Percentiles rank a stretch among this genome's conserved stretches.
These are phyloP conservation scores for Bathelium albidoporum DNA, from an alignment of 495 filamentous ascomycete species.

Conservation along the genomic window DNA sequence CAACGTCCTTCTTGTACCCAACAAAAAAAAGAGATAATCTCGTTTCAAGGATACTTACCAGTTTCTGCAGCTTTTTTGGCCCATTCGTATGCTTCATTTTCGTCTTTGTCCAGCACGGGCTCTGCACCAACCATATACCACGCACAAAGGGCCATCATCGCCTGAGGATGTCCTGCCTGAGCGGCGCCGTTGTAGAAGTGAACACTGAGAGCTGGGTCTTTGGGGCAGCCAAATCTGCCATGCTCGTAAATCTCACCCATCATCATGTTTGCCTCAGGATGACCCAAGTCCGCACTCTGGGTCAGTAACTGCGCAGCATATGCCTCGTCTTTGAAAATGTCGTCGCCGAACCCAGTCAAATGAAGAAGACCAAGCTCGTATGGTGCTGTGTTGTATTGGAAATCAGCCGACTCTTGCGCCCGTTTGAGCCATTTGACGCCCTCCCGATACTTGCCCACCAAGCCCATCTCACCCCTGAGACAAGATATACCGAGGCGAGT, in stretches of 20 bases:
- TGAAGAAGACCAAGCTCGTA: constrained; percentile 85
- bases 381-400: constrained; percentile 83
- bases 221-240: constrained; percentile 74
- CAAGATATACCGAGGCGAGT: constrained; percentile 85
- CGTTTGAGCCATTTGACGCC: constrained; percentile 95
- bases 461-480: constrained; percentile 74
- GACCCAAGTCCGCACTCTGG: constrained; percentile 83
- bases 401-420: constrained; percentile 76
- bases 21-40: neutral
- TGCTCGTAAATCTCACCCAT: constrained; percentile 98
- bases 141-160: constrained; percentile 98
- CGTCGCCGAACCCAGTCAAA: constrained; percentile 80
- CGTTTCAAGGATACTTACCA: constrained; percentile 56
- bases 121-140: constrained; percentile 98
- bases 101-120: constrained; percentile 86
- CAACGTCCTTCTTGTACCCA: neutral
- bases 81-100: constrained; percentile 95
- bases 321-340: constrained; percentile 77
- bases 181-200: constrained; percentile 96
- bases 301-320: constrained; percentile 95
- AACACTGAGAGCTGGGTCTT: constrained; percentile 85
- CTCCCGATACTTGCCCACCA: constrained; percentile 67
- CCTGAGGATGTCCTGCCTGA: constrained; percentile 66
- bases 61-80: constrained; percentile 72
- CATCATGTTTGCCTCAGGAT: constrained; percentile 70